Conservation (phyloP, 345 rosid species). For the Rhodomyrtus tomentosa region DNA sequence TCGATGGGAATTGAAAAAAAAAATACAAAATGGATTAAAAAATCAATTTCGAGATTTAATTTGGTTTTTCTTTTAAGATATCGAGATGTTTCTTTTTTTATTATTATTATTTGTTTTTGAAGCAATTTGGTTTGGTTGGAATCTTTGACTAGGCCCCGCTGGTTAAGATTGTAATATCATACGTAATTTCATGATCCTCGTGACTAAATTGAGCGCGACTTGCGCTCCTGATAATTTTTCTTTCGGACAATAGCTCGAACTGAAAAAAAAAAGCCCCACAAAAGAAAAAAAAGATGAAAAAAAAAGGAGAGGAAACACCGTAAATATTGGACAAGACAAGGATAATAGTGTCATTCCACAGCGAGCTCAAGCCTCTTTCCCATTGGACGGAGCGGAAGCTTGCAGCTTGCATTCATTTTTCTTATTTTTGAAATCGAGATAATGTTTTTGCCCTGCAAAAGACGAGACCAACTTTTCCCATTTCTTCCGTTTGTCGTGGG, state of each 20-base stretch:
- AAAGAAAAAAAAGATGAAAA: neutral
- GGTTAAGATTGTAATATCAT: neutral
- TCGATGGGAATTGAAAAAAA: neutral
- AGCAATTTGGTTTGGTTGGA: neutral
- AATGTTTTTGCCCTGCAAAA: neutral
- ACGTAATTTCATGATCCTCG: neutral
- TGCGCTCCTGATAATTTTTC: neutral
- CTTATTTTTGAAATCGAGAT: neutral
- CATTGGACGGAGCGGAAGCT: too few species aligned
- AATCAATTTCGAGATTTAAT: neutral
- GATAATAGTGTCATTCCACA: neutral
- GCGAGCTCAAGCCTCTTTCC: neutral
- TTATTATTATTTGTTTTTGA: neutral
- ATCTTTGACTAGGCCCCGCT: neutral
- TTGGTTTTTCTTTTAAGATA: neutral
- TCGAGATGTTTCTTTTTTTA: neutral
- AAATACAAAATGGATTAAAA: neutral
- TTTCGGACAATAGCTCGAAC: neutral
- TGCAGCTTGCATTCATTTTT: neutral
- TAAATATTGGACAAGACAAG: neutral
- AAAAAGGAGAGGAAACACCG: neutral
- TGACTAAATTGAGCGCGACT: neutral
- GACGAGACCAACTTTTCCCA: too few species aligned
- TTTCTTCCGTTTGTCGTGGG: too few species aligned
- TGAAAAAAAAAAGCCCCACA: neutral